A percentile compares a stretch with the other conserved stretches of the same genome.
phyloP scores from a whole-genome alignment of 495 filamentous ascomycete species.

The Xylaria acuta region DNA sequence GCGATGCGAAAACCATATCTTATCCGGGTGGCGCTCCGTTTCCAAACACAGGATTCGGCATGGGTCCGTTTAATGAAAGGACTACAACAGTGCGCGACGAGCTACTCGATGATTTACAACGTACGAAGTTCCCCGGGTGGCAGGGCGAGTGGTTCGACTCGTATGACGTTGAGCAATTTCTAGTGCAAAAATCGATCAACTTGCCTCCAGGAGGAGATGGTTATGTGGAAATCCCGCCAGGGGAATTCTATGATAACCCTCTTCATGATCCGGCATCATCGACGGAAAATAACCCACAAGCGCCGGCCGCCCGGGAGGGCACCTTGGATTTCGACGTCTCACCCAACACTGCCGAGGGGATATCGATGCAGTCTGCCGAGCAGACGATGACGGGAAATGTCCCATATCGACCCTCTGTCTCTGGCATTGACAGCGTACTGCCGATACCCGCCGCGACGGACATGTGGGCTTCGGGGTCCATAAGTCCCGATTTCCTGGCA shows the following conservation, averaged over 20 bases:
- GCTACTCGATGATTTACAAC: constrained; percentile 42
- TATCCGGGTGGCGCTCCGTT: constrained; percentile 40
- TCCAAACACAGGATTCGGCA: constrained; percentile 49
- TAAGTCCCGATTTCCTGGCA: constrained; percentile 22
- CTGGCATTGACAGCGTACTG: constrained; percentile 17
- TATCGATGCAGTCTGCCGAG: constrained; percentile 6
- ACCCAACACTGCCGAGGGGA: not conserved
- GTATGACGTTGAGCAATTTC: constrained; percentile 73
- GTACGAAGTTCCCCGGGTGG: constrained; percentile 56
- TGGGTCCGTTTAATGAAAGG: constrained; percentile 48
- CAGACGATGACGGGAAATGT: not conserved
- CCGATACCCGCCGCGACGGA: constrained; percentile 18
- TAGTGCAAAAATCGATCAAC: constrained; percentile 63
- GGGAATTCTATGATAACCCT: constrained; percentile 37
- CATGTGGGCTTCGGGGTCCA: constrained; percentile 26
- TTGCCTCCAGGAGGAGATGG: constrained; percentile 58
- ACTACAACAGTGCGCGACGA: constrained; percentile 41
- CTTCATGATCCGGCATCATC: constrained; percentile 19
- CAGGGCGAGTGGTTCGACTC: constrained; percentile 77
- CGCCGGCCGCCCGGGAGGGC: not conserved
- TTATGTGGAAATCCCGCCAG: constrained; percentile 54
- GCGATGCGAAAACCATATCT: constrained; percentile 30
- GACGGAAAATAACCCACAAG: constrained; percentile 24
- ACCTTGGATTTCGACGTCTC: not conserved
- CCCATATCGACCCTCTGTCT: constrained; percentile 12